Conservation (phyloP, 2,329 filamentous ascomycete species). For the Aspergillus hortae region DNA sequence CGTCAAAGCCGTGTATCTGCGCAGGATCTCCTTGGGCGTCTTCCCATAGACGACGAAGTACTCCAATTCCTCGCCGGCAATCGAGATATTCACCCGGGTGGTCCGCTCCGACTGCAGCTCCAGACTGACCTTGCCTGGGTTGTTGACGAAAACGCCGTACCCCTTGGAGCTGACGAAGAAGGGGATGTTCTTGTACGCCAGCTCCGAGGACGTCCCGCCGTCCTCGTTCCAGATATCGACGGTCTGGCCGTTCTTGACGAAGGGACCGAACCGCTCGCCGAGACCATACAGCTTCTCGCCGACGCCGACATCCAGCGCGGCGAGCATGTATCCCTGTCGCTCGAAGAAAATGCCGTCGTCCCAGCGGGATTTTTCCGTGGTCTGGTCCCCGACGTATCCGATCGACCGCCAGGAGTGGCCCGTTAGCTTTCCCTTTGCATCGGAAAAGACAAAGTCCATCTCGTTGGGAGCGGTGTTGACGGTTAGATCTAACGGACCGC, state of each 20-base stretch:
- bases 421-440: slow-evolving; percentile 28
- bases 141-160: slow-evolving; percentile 74
- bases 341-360: slow-evolving; percentile 37
- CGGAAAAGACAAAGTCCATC: slow-evolving; percentile 27
- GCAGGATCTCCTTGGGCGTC: slow-evolving; percentile 67
- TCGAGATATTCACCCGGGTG: slow-evolving; percentile 65
- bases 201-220: slow-evolving; percentile 42
- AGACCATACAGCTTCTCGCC: slow-evolving; percentile 69
- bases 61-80: slow-evolving; percentile 66
- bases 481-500: slow-evolving; percentile 29
- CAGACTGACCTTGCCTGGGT: slow-evolving; percentile 64
- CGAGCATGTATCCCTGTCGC: slow-evolving; percentile 38
- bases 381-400: slow-evolving; percentile 35
- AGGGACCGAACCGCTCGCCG: slow-evolving; percentile 72
- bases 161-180: slow-evolving; percentile 55
- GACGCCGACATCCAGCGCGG: slow-evolving; percentile 39
- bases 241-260: slow-evolving; percentile 71
- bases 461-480: slow-evolving; percentile 35
- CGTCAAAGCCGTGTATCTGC: slow-evolving; percentile 64
- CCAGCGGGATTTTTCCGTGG: slow-evolving; percentile 28
- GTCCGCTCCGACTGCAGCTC: slow-evolving; percentile 73
- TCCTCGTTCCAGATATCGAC: slow-evolving; percentile 63
- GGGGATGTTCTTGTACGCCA: slow-evolving; percentile 41
- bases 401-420: slow-evolving; percentile 39
- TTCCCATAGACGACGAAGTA: slow-evolving; percentile 72